Evolutionary conservation across 345 rosid genomes (phyloP).

Genomic region (Eutrema japonicum): DNA sequence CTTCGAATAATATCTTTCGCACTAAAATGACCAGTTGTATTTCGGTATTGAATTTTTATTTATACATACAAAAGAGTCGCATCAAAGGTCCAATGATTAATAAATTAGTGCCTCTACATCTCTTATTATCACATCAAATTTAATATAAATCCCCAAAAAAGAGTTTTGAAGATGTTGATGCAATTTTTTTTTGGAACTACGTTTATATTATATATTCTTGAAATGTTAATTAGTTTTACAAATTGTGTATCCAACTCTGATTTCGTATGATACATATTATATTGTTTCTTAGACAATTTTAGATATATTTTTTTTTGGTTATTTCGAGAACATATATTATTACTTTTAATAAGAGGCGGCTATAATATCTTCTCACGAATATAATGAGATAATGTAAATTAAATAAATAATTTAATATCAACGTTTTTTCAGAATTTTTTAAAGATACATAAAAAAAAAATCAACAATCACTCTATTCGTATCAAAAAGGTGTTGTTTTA

Average conservation of each 20-base stretch:
- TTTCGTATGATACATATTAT: not conserved
- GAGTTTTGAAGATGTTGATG: not conserved
- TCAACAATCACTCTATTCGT: not conserved
- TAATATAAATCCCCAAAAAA: not conserved
- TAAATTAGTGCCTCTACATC: conserved; percentile 7
- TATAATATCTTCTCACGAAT: not conserved
- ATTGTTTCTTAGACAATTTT: not conserved
- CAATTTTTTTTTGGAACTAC: not conserved
- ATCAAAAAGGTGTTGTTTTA: no score
- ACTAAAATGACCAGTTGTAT: conserved; percentile 16
- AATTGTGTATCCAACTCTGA: not conserved
- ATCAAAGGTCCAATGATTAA: conserved; percentile 37
- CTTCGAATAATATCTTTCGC: conserved; percentile 35
- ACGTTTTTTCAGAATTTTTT: not conserved
- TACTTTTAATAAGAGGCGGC: not conserved
- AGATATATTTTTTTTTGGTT: not conserved
- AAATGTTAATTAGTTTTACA: not conserved
- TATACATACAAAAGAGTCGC: conserved; percentile 29
- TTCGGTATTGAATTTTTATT: conserved; percentile 13
- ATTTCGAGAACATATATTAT: not conserved
- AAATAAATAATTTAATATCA: not conserved
- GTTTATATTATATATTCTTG: not conserved
- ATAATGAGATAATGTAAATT: not conserved
- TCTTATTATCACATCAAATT: conserved; percentile 3
- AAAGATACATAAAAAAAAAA: not conserved